Conservation (phyloP, 306 rosid species). For the Vigna mungo region DNA sequence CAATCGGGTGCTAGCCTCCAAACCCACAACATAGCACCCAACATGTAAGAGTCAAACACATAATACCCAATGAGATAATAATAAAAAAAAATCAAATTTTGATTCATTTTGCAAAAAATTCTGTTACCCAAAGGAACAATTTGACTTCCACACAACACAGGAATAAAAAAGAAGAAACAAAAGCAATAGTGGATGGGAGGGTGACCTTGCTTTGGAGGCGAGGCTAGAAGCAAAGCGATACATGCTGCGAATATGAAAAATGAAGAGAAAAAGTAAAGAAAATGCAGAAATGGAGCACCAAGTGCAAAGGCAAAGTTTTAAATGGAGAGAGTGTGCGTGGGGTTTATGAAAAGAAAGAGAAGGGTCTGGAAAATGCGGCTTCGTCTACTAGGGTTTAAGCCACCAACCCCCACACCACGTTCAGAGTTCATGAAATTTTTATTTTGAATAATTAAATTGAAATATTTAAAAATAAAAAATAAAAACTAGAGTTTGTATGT, state of each 20-base stretch:
- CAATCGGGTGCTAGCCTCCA: neutral
- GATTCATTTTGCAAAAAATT: neutral
- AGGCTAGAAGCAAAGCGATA: slow-evolving; percentile 70
- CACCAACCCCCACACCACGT: neutral
- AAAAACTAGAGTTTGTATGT: no score
- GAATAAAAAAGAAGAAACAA: neutral
- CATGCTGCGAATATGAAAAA: slow-evolving; percentile 43
- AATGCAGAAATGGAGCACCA: neutral
- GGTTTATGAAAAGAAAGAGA: slow-evolving; percentile 48
- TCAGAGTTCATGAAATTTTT: no score
- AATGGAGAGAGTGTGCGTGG: neutral
- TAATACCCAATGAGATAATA: neutral
- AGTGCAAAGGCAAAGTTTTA: neutral
- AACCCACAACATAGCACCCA: neutral
- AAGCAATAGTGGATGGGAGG: neutral
- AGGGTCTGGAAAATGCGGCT: slow-evolving; percentile 59
- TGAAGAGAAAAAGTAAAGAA: neutral
- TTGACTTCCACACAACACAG: neutral
- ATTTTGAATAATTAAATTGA: no score
- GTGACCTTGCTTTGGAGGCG: slow-evolving; percentile 76
- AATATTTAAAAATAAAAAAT: no score
- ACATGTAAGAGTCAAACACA: slow-evolving; percentile 24
- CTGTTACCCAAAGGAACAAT: slow-evolving; percentile 2
- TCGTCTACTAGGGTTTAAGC: slow-evolving; percentile 64
- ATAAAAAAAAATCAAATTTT: neutral